Evolutionary conservation across 257 asterid genomes (phyloP), one percentile per base, ranked within the genome.

Genomic region (Solanum medicagineum): DNA sequence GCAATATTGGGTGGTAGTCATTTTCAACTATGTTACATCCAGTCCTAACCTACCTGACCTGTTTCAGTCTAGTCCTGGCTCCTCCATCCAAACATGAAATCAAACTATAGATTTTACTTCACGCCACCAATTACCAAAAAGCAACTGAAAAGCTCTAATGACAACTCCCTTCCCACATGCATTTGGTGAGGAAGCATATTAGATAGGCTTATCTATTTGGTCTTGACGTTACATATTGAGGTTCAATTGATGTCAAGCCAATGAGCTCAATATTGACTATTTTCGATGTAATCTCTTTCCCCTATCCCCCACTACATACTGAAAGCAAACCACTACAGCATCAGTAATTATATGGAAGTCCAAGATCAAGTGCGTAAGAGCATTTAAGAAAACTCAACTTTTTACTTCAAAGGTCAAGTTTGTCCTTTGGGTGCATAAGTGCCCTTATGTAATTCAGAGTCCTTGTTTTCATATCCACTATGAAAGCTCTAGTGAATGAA

Each of bases 381-480:
- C 29, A 73, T 45, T 17, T 73, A 44, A 68, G 45, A 57, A 57
- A 81, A 63, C 86, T 84, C 86, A 20, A 51, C 42, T 10, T n/a
- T n/a, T 22, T 73, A n/a, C 55, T n/a, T 29, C 26, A 8, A 73
- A 62, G 44, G 36, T 79, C 32, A 32, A 80, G 75, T 62, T 79
- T 85, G 85, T 15, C 70, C 57, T 86, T 91, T 89, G 47, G 83
- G n/a, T 51, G 88, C 59, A 36, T 85, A 90, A 13, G 85, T 86
- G 81, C 84, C 89, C 59, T 69, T 40, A 55, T 87, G 87, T 87
- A 92, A 85, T 62, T 86, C 89, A 20, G 89, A 60, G 65, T 89
- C 90, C 68, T 94, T 87, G 54, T 86, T 94, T 87, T 97, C 96
- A 89, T 95, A 97, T 84, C 99, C 91, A 86, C 86, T 15, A 94